Percentiles rank a stretch among this genome's conserved stretches.
Evolutionary conservation across 441 rosid genomes (phyloP).

Genomic region (Biscutella laevigata): DNA sequence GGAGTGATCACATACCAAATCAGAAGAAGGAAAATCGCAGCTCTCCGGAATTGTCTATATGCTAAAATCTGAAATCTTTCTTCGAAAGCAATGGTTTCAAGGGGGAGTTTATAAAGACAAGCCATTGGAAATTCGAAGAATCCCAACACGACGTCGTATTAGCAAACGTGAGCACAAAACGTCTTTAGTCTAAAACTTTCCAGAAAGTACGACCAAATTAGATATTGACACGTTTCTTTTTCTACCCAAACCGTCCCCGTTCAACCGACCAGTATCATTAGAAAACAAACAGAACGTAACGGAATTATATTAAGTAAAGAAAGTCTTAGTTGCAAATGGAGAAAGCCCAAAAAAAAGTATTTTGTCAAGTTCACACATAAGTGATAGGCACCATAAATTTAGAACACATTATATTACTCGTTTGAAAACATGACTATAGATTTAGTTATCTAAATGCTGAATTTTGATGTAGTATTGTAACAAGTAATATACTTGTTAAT

Average conservation of each 20-base stretch:
- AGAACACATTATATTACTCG: too few species aligned
- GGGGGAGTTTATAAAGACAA: conserved; percentile 20
- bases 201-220: conserved; percentile 34
- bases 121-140: conserved; percentile 6
- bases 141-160: conserved; percentile 1
- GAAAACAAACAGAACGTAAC: neutral
- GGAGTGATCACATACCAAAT: conserved; percentile 17
- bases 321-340: too few species aligned
- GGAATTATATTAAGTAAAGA: too few species aligned
- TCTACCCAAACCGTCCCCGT: neutral
- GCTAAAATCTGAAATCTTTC: neutral
- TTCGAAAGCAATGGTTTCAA: neutral
- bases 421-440: too few species aligned
- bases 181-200: conserved; percentile 30
- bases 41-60: neutral
- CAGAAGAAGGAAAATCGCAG: neutral
- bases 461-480: too few species aligned
- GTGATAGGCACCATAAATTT: too few species aligned
- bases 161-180: neutral
- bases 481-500: too few species aligned
- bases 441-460: too few species aligned
- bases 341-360: too few species aligned
- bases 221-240: conserved; percentile 30
- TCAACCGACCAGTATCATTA: conserved; percentile 3
- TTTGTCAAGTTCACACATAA: too few species aligned